These are phyloP conservation scores for Dioszegia aurantiaca DNA, from an alignment of 768 basidiomycete genomes.

Conservation along the genomic window DNA sequence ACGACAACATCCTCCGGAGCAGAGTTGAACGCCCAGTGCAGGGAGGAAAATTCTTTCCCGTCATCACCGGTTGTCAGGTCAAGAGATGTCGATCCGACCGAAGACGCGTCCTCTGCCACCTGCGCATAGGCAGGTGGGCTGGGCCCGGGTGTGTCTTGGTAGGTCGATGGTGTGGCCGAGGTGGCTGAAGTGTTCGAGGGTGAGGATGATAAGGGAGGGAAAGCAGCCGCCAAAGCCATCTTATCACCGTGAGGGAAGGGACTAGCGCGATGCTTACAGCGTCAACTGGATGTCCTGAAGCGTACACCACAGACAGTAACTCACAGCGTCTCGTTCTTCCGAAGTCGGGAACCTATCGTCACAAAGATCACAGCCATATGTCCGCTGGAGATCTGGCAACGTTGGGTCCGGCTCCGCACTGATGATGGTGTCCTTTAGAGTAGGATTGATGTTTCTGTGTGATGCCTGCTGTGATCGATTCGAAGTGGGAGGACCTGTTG, in stretches of 20 bases:
- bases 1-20: no score
- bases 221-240: constrained; percentile 5
- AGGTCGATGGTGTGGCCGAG: background rate
- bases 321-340: constrained; percentile 9
- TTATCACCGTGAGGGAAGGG: constrained; percentile 11
- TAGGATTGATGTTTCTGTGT: constrained; percentile 2
- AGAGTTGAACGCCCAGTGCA: constrained; percentile 1
- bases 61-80: background rate
- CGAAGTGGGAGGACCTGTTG: background rate
- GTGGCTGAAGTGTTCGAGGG: background rate
- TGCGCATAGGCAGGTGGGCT: background rate
- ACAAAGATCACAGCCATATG: constrained; percentile 10
- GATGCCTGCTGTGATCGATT: no score
- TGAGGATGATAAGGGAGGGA: constrained; percentile 8
- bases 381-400: constrained; percentile 9
- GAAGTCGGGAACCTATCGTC: constrained; percentile 3
- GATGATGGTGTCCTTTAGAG: constrained; percentile 1
- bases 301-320: background rate
- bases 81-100: no score
- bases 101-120: no score
- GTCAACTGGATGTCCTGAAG: background rate
- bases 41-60: background rate
- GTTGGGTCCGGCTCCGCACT: constrained; percentile 6
- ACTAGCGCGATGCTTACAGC: constrained; percentile 1
- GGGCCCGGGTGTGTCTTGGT: background rate